Conservation (phyloP, 148 eudicot genomes). For the Bassia scoparia region DNA sequence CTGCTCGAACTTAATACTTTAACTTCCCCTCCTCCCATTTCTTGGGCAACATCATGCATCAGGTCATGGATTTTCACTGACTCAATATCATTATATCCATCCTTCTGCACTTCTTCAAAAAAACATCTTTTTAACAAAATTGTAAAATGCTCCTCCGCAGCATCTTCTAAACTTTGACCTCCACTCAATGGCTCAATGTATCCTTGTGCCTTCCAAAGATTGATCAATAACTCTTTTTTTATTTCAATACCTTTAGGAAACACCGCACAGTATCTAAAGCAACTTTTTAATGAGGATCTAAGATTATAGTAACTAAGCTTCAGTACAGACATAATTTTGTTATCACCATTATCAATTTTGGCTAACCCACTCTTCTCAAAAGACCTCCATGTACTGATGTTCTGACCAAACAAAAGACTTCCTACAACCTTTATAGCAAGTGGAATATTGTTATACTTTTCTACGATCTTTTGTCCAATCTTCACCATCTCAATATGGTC, state of each 20-base stretch:
- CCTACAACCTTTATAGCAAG: no score
- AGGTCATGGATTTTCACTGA: conserved; percentile 17
- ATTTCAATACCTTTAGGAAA: conserved; percentile 14
- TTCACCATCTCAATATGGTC: not conserved
- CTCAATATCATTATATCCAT: conserved; percentile 2
- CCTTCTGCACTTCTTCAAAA: conserved; percentile 9
- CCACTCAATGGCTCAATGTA: not conserved
- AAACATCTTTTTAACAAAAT: conserved; percentile 22
- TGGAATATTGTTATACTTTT: conserved; percentile 24
- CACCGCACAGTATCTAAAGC: conserved; percentile 17
- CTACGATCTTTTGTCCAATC: conserved; percentile 22
- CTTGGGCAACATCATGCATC: conserved; percentile 18
- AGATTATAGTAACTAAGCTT: conserved; percentile 23
- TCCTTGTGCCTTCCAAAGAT: conserved; percentile 26
- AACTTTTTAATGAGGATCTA: conserved; percentile 8
- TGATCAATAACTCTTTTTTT: not conserved
- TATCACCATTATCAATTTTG: conserved; percentile 1
- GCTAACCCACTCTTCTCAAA: conserved; percentile 12
- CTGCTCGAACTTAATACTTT: no score
- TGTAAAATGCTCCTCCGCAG: conserved; percentile 1
- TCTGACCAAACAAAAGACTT: conserved; percentile 1
- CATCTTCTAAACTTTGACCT: conserved; percentile 16
- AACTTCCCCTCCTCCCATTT: no score
- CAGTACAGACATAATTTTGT: no score
- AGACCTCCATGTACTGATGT: conserved; percentile 1